Evolutionary conservation across 2,329 filamentous ascomycete genomes (phyloP), one percentile per base, ranked within the genome.

Genomic region (Aureobasidium lini): DNA sequence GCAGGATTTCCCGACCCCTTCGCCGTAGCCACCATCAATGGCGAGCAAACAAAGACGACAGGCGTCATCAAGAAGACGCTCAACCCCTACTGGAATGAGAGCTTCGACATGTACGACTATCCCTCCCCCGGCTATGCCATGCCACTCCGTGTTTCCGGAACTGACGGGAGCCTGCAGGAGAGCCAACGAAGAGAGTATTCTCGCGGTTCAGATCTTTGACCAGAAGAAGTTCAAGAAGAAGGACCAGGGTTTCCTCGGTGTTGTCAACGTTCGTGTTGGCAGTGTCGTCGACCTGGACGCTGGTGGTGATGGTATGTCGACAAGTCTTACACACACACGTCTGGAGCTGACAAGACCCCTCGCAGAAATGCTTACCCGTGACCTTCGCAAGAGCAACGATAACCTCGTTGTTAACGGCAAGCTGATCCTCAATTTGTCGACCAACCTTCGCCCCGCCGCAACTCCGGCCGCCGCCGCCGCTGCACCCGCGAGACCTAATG

Each of bases 221-320:
- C 94, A 99, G 77, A 96, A 96, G 80, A 99, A 99, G 78, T 99
- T 99, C 79, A 99, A 99, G 82, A 99, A 99, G 84, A 99, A 97
- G 90, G 94, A 99, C 68, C 94, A 99, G 73, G 94, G 94, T 8
- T 99, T 99, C 71, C 81, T 99, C 6, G 94, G 94, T 60, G 94
- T 99, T 58, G 96, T 99, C 70, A 99, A 99, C 73, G 88, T 99
- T 68, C 87, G 92, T 61, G 88, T 99, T 66, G 94, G 94, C 68
- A 92, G 95, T 80, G 88, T 94, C 40, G 90, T 99, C 67, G 93
- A 96, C 72, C 79, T 99, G 65, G 87, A 89, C 64, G 84, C 90
- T 61, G 91, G 92, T 60, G 89, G 90, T 64, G 94, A 97, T 78
- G 93, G 94, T 97, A 81, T 70, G 82, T 78, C 40, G 13, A 36